Conservation (phyloP, 1,284 basidiomycete species). For the Mycena citricolor region DNA sequence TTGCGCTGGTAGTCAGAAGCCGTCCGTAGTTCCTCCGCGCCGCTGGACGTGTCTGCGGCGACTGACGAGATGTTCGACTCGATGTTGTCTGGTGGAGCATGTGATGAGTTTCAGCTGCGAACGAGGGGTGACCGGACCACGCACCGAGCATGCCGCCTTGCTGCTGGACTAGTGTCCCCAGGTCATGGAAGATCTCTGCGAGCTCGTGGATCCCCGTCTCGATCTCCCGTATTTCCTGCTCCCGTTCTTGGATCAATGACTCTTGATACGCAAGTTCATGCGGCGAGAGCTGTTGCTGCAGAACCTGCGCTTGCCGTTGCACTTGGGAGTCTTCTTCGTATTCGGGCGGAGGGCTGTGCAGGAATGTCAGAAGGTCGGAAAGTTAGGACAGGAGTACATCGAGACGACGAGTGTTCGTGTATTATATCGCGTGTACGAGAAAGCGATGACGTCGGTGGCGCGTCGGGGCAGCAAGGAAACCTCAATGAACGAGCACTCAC, state of each 20-base stretch:
- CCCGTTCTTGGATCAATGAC: conserved; percentile 92
- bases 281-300: conserved; percentile 76
- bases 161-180: conserved; percentile 94
- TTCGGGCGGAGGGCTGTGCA: conserved; percentile 4
- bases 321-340: conserved; percentile 32
- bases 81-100: conserved; percentile 77
- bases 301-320: conserved; percentile 68
- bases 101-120: not conserved
- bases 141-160: conserved; percentile 94
- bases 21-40: conserved; percentile 84
- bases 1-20: conserved; percentile 95
- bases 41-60: conserved; percentile 80
- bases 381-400: conserved; percentile 24
- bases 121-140: conserved; percentile 31
- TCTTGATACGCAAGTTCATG: conserved; percentile 97
- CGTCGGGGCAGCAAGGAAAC: not conserved
- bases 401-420: too few species aligned
- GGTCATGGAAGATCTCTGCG: conserved; percentile 94
- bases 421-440: too few species aligned
- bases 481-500: conserved; percentile 20
- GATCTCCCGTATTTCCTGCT: conserved; percentile 94
- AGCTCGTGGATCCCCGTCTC: conserved; percentile 97
- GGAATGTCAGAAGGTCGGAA: conserved; percentile 35
- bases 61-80: conserved; percentile 92
- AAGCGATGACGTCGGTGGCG: too few species aligned